These are phyloP conservation scores for Xylaria sp. DNA, from an alignment of 2,329 filamentous ascomycete genomes.

Conservation along the genomic window DNA sequence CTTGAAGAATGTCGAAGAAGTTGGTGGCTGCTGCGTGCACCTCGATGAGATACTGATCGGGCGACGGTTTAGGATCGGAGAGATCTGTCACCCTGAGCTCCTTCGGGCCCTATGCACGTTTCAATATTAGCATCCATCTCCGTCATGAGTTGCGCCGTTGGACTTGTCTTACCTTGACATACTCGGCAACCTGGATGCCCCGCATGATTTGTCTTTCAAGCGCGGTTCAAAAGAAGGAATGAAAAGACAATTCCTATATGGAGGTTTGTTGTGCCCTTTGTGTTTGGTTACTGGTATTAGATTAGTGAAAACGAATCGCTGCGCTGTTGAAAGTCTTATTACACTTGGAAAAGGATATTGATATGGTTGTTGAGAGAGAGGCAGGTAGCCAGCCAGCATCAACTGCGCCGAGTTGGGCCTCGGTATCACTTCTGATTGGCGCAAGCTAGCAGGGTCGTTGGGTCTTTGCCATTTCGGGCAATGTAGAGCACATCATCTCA, in stretches of 20 bases:
- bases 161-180: conserved; percentile 70
- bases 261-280: not conserved
- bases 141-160: not conserved
- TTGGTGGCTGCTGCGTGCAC: conserved; percentile 91
- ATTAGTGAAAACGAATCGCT: not conserved
- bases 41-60: conserved; percentile 84
- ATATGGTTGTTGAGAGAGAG: conserved; percentile 8
- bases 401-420: conserved; percentile 27
- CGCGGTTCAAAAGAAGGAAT: not conserved
- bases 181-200: conserved; percentile 78
- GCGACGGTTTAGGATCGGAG: conserved; percentile 76
- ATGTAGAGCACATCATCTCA: not conserved
- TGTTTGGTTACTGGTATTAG: not conserved
- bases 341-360: not conserved
- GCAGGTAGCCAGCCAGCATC: not conserved
- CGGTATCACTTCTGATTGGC: conserved; percentile 39
- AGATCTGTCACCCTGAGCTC: conserved; percentile 81
- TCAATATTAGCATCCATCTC: conserved; percentile 1
- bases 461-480: conserved; percentile 16
- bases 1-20: conserved; percentile 97
- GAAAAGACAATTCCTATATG: not conserved
- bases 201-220: conserved; percentile 67
- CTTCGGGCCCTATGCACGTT: conserved; percentile 70
- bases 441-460: not conserved
- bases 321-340: not conserved